A percentile compares a stretch with the other conserved stretches of the same genome.
Evolutionary conservation across 768 basidiomycete genomes (phyloP).

Genomic region (Nidula microcarpa): DNA sequence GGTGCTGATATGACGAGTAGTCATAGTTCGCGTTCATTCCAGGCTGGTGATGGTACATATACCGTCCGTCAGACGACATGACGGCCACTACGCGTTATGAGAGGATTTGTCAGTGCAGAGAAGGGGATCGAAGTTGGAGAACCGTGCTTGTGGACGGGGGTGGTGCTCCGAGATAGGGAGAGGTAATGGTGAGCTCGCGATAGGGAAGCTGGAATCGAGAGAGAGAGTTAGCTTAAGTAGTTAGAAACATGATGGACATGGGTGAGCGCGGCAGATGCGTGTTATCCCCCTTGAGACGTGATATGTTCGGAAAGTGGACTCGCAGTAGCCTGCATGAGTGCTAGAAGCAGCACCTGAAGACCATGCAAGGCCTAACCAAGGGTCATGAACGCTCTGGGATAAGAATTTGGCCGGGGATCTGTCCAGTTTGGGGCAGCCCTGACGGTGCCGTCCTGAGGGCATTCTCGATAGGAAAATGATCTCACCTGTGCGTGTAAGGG

Average conservation of each 20-base stretch:
- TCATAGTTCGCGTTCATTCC: slow-evolving; percentile 44
- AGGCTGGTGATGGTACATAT: slow-evolving; percentile 52
- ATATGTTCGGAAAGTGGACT: not conserved
- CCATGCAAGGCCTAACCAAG: too few relatives aligned
- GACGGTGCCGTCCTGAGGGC: too few relatives aligned
- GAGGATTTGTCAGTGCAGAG: too few relatives aligned
- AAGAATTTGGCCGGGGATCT: too few relatives aligned
- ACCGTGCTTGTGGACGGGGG: not conserved
- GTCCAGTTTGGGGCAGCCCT: too few relatives aligned
- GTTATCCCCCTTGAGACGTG: slow-evolving; percentile 7
- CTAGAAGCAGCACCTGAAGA: too few relatives aligned
- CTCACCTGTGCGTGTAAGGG: too few relatives aligned
- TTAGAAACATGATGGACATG: slow-evolving; percentile 1
- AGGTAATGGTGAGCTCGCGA: not conserved
- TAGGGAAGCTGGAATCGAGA: not conserved
- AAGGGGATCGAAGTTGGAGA: too few relatives aligned
- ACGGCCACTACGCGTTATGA: not conserved
- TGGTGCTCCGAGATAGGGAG: not conserved
- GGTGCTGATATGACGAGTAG: slow-evolving; percentile 38
- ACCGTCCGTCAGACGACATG: slow-evolving; percentile 52
- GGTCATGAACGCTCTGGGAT: too few relatives aligned
- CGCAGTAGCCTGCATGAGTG: too few relatives aligned
- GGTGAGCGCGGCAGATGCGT: slow-evolving; percentile 3
- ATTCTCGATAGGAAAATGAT: too few relatives aligned
- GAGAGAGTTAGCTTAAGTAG: not conserved